Conservation (phyloP, 2,329 filamentous ascomycete genomes). For the Podosphaera fusca region DNA sequence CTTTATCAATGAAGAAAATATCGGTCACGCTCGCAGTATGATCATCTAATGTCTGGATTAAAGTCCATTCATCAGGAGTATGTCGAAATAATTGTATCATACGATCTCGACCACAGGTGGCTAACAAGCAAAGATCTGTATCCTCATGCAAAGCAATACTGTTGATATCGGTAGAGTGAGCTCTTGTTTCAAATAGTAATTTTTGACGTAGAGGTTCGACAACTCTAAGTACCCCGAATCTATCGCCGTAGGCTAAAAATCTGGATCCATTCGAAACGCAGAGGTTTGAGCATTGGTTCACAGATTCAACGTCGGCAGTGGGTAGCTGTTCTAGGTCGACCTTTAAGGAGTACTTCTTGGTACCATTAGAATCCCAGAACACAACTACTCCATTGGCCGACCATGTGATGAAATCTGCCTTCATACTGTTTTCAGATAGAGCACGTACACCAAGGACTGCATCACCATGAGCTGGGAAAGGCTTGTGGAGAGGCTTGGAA, state of each 20-base stretch:
- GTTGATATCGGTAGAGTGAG: conserved; percentile 67
- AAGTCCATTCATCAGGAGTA: conserved; percentile 35
- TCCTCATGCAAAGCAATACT: conserved; percentile 52
- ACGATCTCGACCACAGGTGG: conserved; percentile 67
- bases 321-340: conserved; percentile 45
- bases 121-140: conserved; percentile 41
- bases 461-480: conserved; percentile 39
- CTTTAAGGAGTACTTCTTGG: conserved; percentile 36
- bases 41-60: conserved; percentile 80
- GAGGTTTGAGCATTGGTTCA: conserved; percentile 37
- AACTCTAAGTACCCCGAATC: conserved; percentile 56
- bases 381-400: conserved; percentile 57
- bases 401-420: conserved; percentile 72
- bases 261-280: conserved; percentile 36
- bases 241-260: conserved; percentile 64
- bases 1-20: conserved; percentile 53
- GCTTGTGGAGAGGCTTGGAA: conserved; percentile 19
- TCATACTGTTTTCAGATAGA: conserved; percentile 34
- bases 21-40: conserved; percentile 69
- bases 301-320: conserved; percentile 24
- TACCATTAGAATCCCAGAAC: conserved; percentile 61
- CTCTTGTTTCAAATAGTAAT: conserved; percentile 51
- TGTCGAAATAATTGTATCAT: conserved; percentile 74
- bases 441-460: conserved; percentile 51
- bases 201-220: conserved; percentile 36